Base-by-base conservation (phyloP, 2,329 filamentous ascomycete genomes). In the Moelleriella libera region DNA sequence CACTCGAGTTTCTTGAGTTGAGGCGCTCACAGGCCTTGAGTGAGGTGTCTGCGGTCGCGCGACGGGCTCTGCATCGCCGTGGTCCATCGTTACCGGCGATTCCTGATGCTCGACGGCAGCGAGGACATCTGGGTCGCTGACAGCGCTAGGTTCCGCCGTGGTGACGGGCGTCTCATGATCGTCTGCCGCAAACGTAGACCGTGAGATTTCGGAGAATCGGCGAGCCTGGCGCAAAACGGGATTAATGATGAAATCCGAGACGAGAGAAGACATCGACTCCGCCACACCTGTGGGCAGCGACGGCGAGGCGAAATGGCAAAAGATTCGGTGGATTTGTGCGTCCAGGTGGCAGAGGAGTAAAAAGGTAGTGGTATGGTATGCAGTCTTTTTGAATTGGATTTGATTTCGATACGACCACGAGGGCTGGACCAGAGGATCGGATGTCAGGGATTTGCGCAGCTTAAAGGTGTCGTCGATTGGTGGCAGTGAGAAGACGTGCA, bases 141-240 rank as follows among this genome's bases (percentile, higher is more conserved):
- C 52, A 42, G 55, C 57, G 44, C 56, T 52, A 37, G 55, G 43
- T 10, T 49, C 47, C 6, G 50, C 49, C 30, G 58, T 29, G n/a
- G 58, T 29, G n/a, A 45, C 37, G 6, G 41, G 46, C 31, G 55
- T 44, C 21, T 58, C 54, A 52, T 62, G 62, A 55, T 59, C 58
- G 53, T 62, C 63, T 53, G 58, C 59, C 57, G 55, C 51, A 55
- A 68, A 54, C 52, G 61, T 65, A 29, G 65, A 59, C 48, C 66
- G 62, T 31, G 68, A 70, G 50, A 68, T 68, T 55, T 70, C 68
- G 45, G 80, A 82, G 58, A 83, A 75, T 52, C 77, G 76, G 52
- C 78, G 76, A 56, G 78, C 79, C 63, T 82, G 78, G 60, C 78
- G 76, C 54, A 82, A 64, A 56, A 82, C 77, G 49, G 80, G 78